Base-by-base conservation (phyloP, 495 filamentous ascomycete genomes). In the Oidiodendron maius region DNA sequence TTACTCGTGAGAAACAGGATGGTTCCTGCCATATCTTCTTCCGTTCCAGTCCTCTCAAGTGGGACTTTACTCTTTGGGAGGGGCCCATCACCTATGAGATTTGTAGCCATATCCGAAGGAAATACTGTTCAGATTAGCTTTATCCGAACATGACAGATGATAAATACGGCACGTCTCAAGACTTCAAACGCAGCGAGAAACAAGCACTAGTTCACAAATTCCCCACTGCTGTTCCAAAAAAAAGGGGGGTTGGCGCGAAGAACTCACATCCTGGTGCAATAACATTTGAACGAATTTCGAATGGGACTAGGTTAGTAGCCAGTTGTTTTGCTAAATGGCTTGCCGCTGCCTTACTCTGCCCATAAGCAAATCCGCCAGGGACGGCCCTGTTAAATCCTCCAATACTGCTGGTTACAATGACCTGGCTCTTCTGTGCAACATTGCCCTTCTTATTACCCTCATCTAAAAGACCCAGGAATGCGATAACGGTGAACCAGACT, bases 241-340 rank as follows among this genome's bases (percentile, higher is more conserved):
- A n/a, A n/a, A n/a, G n/a, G n/a, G n/a, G n/a, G n/a, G n/a, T n/a
- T n/a, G n/a, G n/a, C n/a, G n/a, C n/a, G n/a, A n/a, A 26, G 28
- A 43, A 68, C 77, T 71, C 63, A 83, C 81, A 62, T 16, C 83
- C 84, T 15, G 84, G 82, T 4, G 79, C 77, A 28, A 88, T 71
- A 15, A 72, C 72, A 65, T 87, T 87, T 4, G 75, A 65, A 0
- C 80, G 67, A 49, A 89, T 86, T 50, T 70, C 62, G 61, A 80
- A 85, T 23, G 71, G 67, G 11, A 70, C 70, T 25, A 84, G 61
- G n/a, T 55, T 55, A 1, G 71, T 75, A 3, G 76, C 69, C 39
- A 87, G 55, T 52, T 75, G 66, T 69, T 86, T 88, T 16, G 82
- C 74, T 40, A 86, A 59, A 58, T 83, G 82, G 17, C 70, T 81